A percentile compares a stretch with the other conserved stretches of the same genome.
Conservation (phyloP, 768 basidiomycete genomes). For the Phanerochaete sordida region DNA sequence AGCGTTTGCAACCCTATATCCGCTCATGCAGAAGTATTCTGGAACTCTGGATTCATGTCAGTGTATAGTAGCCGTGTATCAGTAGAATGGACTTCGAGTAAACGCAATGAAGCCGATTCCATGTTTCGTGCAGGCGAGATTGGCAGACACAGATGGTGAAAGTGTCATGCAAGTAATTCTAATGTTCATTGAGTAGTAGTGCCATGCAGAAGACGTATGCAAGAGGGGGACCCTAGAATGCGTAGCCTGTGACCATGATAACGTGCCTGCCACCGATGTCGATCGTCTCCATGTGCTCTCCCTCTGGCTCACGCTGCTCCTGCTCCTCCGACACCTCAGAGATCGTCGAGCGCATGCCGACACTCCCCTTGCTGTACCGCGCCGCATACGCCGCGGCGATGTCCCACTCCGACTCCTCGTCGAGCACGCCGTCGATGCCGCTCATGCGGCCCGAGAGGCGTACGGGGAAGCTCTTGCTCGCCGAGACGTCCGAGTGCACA, state of each 20-base stretch:
- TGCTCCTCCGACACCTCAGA: background rate
- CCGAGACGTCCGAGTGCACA: background rate
- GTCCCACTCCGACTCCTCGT: constrained; percentile 17
- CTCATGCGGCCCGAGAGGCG: constrained; percentile 13
- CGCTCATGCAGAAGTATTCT: too few species aligned
- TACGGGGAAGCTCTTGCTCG: constrained; percentile 13
- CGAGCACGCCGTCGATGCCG: background rate
- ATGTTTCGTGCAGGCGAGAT: too few species aligned
- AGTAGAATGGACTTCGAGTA: too few species aligned
- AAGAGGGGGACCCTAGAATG: background rate
- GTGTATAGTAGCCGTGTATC: background rate
- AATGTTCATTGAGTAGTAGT: background rate
- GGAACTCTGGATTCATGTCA: background rate
- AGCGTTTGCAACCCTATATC: background rate
- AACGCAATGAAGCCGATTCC: background rate
- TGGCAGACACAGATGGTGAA: too few species aligned
- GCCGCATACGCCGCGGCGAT: constrained; percentile 20
- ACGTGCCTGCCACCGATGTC: constrained; percentile 21
- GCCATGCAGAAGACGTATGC: background rate
- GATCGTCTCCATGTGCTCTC: constrained; percentile 13
- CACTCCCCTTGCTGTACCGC: constrained; percentile 13
- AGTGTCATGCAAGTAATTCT: background rate
- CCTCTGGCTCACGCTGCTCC: background rate
- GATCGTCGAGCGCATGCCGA: background rate
- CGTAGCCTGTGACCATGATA: constrained; percentile 20